Evolutionary conservation across 2,329 filamentous ascomycete species (phyloP).

Genomic region (Colletotrichum lini): DNA sequence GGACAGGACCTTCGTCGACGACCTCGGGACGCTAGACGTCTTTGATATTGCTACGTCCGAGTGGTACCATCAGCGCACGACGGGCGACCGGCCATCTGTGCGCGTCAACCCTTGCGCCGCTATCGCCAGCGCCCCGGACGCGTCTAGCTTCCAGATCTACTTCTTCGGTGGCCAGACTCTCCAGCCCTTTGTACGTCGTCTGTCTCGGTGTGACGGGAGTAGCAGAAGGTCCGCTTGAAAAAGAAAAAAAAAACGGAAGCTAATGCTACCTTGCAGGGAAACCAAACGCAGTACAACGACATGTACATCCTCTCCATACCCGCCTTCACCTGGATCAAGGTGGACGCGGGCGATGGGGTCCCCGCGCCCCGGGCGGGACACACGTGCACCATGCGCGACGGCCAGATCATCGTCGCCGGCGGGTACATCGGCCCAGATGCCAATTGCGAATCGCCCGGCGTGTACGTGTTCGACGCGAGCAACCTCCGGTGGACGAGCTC

Average conservation of each 20-base stretch:
- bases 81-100: constrained; percentile 72
- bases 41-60: constrained; percentile 79
- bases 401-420: constrained; percentile 79
- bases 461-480: constrained; percentile 82
- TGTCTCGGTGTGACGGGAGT: background rate
- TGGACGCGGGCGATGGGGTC: constrained; percentile 63
- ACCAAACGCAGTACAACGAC: constrained; percentile 75
- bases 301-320: constrained; percentile 83
- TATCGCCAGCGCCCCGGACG: constrained; percentile 78
- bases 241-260: background rate
- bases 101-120: constrained; percentile 82
- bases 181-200: constrained; percentile 67
- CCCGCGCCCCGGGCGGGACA: constrained; percentile 77
- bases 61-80: constrained; percentile 83
- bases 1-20: constrained; percentile 75
- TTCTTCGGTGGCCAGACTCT: constrained; percentile 85
- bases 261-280: constrained; percentile 49
- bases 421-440: constrained; percentile 75
- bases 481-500: constrained; percentile 73
- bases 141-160: constrained; percentile 83
- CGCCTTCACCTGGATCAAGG: constrained; percentile 80
- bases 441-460: constrained; percentile 76
- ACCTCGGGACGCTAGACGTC: constrained; percentile 73
- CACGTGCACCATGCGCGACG: constrained; percentile 77
- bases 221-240: background rate